A percentile compares a stretch with the other conserved stretches of the same genome.
phyloP scores from a whole-genome alignment of 2,329 filamentous ascomycete genomes.

The Paraphoma chrysanthemicola region DNA sequence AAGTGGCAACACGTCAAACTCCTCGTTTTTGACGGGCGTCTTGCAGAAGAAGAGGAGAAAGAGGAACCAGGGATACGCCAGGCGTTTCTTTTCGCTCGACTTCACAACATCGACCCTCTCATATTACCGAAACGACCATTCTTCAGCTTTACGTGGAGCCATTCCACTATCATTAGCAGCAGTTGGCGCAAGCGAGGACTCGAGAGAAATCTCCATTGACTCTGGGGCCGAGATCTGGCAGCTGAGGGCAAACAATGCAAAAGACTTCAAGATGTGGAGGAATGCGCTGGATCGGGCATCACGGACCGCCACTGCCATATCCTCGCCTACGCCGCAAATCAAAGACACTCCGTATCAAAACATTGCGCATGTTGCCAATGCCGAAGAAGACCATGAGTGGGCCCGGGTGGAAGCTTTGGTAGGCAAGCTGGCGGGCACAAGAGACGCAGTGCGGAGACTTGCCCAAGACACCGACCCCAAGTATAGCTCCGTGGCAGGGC shows the following conservation, averaged over 20 bases:
- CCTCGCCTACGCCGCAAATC: conserved; percentile 40
- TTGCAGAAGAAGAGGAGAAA: conserved; percentile 91
- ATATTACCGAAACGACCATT: conserved; percentile 95
- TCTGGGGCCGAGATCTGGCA: conserved; percentile 98
- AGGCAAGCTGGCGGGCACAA: conserved; percentile 82
- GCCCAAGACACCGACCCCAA: conserved; percentile 83
- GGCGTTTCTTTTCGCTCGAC: conserved; percentile 94
- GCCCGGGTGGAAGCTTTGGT: conserved; percentile 83
- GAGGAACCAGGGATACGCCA: conserved; percentile 90
- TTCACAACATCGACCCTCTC: conserved; percentile 93
- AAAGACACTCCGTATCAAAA: conserved; percentile 29
- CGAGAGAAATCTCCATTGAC: conserved; percentile 93
- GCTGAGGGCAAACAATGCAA: conserved; percentile 78
- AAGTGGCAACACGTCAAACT: conserved; percentile 24
- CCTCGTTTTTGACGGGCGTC: conserved; percentile 79
- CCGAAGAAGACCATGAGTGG: conserved; percentile 82
- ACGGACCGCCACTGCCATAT: conserved; percentile 51
- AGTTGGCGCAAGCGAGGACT: conserved; percentile 85
- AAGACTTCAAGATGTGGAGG: conserved; percentile 89
- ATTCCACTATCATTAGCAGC: conserved; percentile 92
- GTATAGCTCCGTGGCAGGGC: conserved; percentile 51
- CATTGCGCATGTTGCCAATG: conserved; percentile 25
- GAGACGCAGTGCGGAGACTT: conserved; percentile 85
- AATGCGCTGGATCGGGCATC: conserved; percentile 84
- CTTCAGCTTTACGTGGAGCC: conserved; percentile 87